These are phyloP conservation scores for Ustilago esculenta DNA, from an alignment of 1,284 basidiomycete genomes.

Conservation along the genomic window DNA sequence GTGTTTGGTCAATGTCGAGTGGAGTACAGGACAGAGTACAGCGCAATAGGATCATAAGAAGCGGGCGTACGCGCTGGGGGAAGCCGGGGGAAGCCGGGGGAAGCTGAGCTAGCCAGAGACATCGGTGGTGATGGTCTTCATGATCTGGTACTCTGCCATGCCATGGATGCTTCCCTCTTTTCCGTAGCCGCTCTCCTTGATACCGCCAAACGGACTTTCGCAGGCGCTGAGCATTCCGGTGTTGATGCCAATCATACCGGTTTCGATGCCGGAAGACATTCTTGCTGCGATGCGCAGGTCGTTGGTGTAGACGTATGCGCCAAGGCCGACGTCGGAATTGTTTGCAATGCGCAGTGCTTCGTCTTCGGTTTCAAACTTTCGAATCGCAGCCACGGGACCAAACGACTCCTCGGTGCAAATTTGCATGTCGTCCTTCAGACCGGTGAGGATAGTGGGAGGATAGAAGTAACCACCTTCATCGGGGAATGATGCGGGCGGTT, in stretches of 20 bases:
- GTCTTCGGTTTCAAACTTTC: constrained; percentile 51
- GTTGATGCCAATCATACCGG: constrained; percentile 56
- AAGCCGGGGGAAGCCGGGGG: no score
- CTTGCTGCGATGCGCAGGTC: constrained; percentile 37
- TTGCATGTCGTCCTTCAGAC: constrained; percentile 43
- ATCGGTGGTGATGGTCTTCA: constrained; percentile 40
- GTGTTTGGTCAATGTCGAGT: no score
- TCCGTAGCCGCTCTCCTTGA: constrained; percentile 41
- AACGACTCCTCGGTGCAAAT: constrained; percentile 59
- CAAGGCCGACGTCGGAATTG: constrained; percentile 45
- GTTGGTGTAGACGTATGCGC: constrained; percentile 49
- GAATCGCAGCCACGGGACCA: constrained; percentile 54
- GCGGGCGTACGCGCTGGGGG: no score
- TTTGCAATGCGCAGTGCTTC: constrained; percentile 49
- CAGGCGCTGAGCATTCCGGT: constrained; percentile 46
- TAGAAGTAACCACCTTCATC: constrained; percentile 46
- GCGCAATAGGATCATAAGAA: no score
- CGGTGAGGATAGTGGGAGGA: constrained; percentile 55
- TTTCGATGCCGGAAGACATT: constrained; percentile 37
- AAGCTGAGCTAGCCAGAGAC: constrained; percentile 9
- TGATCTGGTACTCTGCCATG: constrained; percentile 36
- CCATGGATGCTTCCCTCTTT: constrained; percentile 34
- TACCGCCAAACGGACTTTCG: constrained; percentile 39
- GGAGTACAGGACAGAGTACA: no score
- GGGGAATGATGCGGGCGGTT: constrained; percentile 2